Evolutionary conservation across 1,284 basidiomycete species (phyloP).

Genomic region (Violaceomyces palustris): DNA sequence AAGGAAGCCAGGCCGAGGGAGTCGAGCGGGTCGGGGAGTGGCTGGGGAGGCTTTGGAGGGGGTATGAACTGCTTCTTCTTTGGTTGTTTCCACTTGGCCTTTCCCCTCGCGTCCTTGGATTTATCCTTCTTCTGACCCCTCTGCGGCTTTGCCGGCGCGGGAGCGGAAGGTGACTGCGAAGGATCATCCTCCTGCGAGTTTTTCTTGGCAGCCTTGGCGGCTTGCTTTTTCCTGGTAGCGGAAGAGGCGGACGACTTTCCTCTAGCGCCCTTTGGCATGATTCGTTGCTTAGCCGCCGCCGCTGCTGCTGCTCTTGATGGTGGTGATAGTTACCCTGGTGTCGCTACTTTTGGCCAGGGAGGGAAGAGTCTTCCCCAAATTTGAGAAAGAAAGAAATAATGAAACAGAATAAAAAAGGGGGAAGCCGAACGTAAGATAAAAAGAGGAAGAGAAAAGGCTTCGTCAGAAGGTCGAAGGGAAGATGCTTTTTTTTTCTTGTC

Average conservation of each 20-base stretch:
- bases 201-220: conserved; percentile 41
- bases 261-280: conserved; percentile 24
- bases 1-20: conserved; percentile 67
- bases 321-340: too few relatives aligned
- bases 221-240: conserved; percentile 51
- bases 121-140: conserved; percentile 44
- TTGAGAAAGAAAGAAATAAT: too few relatives aligned
- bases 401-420: too few relatives aligned
- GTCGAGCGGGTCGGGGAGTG: conserved; percentile 84
- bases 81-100: conserved; percentile 31
- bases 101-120: conserved; percentile 23
- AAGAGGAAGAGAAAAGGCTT: too few relatives aligned
- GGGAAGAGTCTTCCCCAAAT: too few relatives aligned
- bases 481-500: too few relatives aligned
- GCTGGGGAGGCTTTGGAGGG: conserved; percentile 63
- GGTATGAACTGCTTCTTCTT: conserved; percentile 49
- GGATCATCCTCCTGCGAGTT: conserved; percentile 27
- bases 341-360: too few relatives aligned
- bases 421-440: too few relatives aligned
- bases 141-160: conserved; percentile 18
- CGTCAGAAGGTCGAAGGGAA: too few relatives aligned
- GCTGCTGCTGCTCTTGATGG: too few relatives aligned
- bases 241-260: conserved; percentile 50
- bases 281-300: too few relatives aligned
- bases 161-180: conserved; percentile 8